Evolutionary conservation across 495 filamentous ascomycete species (phyloP), one percentile per base, ranked within the genome.

Genomic region (Hypoxylon intermedium): DNA sequence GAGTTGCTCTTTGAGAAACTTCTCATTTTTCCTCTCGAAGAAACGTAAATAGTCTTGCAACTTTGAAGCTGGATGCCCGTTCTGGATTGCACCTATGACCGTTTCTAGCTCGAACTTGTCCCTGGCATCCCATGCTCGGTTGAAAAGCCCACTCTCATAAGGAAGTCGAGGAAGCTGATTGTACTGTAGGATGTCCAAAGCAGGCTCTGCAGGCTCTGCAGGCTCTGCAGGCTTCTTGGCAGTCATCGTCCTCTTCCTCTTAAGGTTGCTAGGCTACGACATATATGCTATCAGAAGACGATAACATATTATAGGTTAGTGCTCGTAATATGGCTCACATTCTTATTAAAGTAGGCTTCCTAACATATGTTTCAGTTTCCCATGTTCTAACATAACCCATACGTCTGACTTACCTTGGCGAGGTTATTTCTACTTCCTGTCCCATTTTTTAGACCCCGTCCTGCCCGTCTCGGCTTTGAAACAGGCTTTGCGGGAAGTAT

Each of bases 41-140:
- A 67, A 53, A 11, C 24, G 53, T 5, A 76, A 52, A 37, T 74
- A 71, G 16, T 59, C 51, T 19, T 48, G 48, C 9, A 72, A 43
- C 11, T 60, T 33, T 9, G 45, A 19, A 4, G 36, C 49, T n/a
- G 58, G 38, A 20, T 53, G 57, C 6, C 59, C 63, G 19, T 70
- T 41, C 23, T 76, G 74, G 28, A 76, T 66, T 11, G 58, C 63
- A 2, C 56, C 61, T 7, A 68, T 52, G 6, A 74, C 30, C 4
- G 58, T 53, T 5, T 52, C 28, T 3, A 73, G 40, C 9, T 49
- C 50, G 43, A 73, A 70, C 5, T 28, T 40, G 16, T 54, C 60
- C 26, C 12, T 13, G 21, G 38, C 28, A 9, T 20, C 13, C 11
- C 4, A 36, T 23, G 31, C 38, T 9, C 38, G 6, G 9, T 18